Base-by-base conservation (phyloP, 2,329 filamentous ascomycete species). In the Paraphoma chrysanthemicola region DNA sequence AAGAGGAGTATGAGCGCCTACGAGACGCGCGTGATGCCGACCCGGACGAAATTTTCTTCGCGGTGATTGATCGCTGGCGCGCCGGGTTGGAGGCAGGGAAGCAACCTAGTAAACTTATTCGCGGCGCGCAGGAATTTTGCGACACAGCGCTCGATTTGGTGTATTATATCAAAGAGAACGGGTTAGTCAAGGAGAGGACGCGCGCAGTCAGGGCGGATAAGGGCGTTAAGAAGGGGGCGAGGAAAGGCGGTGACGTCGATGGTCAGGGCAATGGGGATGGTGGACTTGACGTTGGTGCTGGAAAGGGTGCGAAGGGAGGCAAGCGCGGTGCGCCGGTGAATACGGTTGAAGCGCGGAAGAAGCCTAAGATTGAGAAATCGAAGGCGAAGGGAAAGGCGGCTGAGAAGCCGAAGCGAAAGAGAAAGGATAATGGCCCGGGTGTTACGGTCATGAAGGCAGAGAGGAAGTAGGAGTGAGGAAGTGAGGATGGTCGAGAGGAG, bases 1-100 rank as follows among this genome's bases (percentile, higher is more conserved):
- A 49, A 3, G 39, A 44, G 17, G 57, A 59, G 1, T 63, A 61
- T 23, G 44, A 54, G 9, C 52, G 54, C 6, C 12, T 53, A 14
- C 51, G 53, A 16, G 18, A 51, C 17, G 63, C 64, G 0, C 49
- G 38, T 2, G 58, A 63, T 5, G 68, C 66, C 0, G 62, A 71
- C 44, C 55, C 59, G 0, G 68, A 72, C 23, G 70, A 74, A 8
- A 68, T 75, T n/a, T 76, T 74, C 66, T 72, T 74, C 17, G 64
- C 67, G 0, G 64, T 67, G 1, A 51, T 71, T 0, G 73, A 75
- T 45, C 68, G 71, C n/a, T 76, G 71, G 67, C 64, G 72, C 3
- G 67, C 68, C 1, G 72, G 70, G 0, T 38, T 65, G 6, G 52
- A 57, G 16, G 56, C 54, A 14, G 52, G 52, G 8, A 71, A 64